These are phyloP conservation scores for Sinapis alba DNA, from an alignment of 441 rosid species.

Conservation along the genomic window DNA sequence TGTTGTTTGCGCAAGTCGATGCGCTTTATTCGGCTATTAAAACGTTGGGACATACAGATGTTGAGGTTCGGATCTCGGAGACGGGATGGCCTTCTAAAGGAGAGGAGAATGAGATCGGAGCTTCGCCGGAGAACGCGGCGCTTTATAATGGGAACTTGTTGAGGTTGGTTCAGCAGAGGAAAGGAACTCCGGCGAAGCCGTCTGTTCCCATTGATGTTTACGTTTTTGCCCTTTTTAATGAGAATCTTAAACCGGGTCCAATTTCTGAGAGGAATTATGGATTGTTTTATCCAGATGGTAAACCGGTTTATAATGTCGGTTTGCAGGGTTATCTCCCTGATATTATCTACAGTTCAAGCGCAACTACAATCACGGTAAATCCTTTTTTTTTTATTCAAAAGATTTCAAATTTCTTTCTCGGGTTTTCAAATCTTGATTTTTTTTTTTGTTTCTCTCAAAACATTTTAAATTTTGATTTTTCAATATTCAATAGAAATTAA, in stretches of 20 bases:
- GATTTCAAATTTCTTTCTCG: not conserved
- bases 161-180: slow-evolving; percentile 47
- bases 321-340: slow-evolving; percentile 70
- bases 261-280: slow-evolving; percentile 87
- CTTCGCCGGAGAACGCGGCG: slow-evolving; percentile 64
- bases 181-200: slow-evolving; percentile 76
- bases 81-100: slow-evolving; percentile 96
- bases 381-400: not conserved
- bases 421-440: not conserved
- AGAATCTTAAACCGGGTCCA: slow-evolving; percentile 80
- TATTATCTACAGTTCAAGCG: slow-evolving; percentile 36
- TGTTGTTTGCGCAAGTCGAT: slow-evolving; percentile 88
- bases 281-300: slow-evolving; percentile 70
- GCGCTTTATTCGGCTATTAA: slow-evolving; percentile 76
- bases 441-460: not conserved
- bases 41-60: slow-evolving; percentile 61
- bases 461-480: not conserved
- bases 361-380: slow-evolving; percentile 44
- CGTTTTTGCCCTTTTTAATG: slow-evolving; percentile 75
- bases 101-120: slow-evolving; percentile 68
- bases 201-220: slow-evolving; percentile 61
- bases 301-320: slow-evolving; percentile 76
- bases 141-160: slow-evolving; percentile 69
- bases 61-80: slow-evolving; percentile 69
- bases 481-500: not conserved